A percentile compares a stretch with the other conserved stretches of the same genome.
Evolutionary conservation across 169 alveolate species (phyloP).

Genomic region (Eimeria necatrix): DNA sequence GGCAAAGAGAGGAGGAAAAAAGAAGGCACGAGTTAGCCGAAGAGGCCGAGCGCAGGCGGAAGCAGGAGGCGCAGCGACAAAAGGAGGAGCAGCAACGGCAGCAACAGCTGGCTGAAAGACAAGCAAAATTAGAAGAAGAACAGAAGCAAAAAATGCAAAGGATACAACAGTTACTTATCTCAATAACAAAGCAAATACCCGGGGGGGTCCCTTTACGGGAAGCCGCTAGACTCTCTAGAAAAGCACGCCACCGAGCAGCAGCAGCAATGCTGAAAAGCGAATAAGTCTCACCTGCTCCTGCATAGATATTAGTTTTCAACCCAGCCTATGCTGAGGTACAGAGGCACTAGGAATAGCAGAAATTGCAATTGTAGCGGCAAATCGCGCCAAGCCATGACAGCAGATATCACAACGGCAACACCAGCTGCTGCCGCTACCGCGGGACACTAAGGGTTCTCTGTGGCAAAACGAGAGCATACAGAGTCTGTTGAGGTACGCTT

Average conservation of each 20-base stretch:
- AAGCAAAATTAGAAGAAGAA: not conserved
- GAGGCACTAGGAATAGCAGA: too few species aligned
- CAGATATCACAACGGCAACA: not conserved
- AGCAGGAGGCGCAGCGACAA: conserved; percentile 6
- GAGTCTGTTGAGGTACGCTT: too few species aligned
- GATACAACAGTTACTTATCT: not conserved
- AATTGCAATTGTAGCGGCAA: too few species aligned
- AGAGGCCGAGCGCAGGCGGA: not conserved
- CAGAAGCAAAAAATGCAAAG: not conserved
- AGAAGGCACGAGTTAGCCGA: not conserved
- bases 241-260: not conserved
- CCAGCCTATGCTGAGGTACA: too few species aligned
- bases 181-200: not conserved
- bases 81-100: not conserved
- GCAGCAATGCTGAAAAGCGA: not conserved
- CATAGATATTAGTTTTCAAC: too few species aligned
- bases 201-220: conserved; percentile 43
- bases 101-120: not conserved
- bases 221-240: not conserved
- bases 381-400: not conserved
- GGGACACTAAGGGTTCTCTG: too few species aligned
- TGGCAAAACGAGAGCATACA: too few species aligned
- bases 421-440: not conserved
- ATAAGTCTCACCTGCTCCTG: not conserved
- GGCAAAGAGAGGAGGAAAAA: conserved; percentile 4